Conservation (phyloP, 2,329 filamentous ascomycete genomes). For the Talaromyces atroroseus region DNA sequence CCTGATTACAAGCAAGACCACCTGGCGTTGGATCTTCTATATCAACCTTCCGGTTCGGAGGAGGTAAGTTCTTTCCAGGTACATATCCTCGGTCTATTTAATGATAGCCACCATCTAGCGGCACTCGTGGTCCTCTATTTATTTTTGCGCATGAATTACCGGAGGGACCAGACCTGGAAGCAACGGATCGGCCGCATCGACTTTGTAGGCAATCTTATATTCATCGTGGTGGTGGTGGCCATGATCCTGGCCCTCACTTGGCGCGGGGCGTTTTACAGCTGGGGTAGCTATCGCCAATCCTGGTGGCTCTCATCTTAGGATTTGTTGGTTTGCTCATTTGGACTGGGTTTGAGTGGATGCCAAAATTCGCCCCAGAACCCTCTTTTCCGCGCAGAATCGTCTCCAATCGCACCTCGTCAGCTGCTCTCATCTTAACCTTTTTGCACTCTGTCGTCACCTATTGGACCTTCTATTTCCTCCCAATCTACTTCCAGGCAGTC, state of each 20-base stretch:
- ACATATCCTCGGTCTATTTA: background rate
- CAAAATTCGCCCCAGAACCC: slow-evolving; percentile 17
- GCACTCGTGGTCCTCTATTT: background rate
- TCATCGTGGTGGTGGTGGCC: slow-evolving; percentile 21
- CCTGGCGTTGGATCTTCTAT: slow-evolving; percentile 22
- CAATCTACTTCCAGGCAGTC: slow-evolving; percentile 44
- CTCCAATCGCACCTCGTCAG: slow-evolving; percentile 33
- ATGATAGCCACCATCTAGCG: background rate
- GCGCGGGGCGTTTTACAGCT: slow-evolving; percentile 24
- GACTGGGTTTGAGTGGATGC: slow-evolving; percentile 13
- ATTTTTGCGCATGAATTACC: background rate
- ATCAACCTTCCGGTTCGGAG: background rate
- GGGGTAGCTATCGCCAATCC: slow-evolving; percentile 23
- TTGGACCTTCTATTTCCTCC: slow-evolving; percentile 38
- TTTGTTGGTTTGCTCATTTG: slow-evolving; percentile 21
- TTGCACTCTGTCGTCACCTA: slow-evolving; percentile 32
- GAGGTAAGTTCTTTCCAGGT: background rate
- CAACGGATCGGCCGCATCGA: slow-evolving; percentile 20
- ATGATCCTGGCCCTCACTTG: slow-evolving; percentile 27
- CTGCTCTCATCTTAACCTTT: slow-evolving; percentile 32
- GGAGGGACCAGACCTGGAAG: slow-evolving; percentile 10
- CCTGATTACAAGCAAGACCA: slow-evolving; percentile 16
- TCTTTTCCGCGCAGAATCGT: slow-evolving; percentile 43
- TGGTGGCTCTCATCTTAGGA: slow-evolving; percentile 25
- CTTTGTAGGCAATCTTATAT: slow-evolving; percentile 23